Percentiles rank a stretch among this genome's conserved stretches.
phyloP scores from a whole-genome alignment of 1,284 basidiomycete species.

The Rhodotorula glutinis region DNA sequence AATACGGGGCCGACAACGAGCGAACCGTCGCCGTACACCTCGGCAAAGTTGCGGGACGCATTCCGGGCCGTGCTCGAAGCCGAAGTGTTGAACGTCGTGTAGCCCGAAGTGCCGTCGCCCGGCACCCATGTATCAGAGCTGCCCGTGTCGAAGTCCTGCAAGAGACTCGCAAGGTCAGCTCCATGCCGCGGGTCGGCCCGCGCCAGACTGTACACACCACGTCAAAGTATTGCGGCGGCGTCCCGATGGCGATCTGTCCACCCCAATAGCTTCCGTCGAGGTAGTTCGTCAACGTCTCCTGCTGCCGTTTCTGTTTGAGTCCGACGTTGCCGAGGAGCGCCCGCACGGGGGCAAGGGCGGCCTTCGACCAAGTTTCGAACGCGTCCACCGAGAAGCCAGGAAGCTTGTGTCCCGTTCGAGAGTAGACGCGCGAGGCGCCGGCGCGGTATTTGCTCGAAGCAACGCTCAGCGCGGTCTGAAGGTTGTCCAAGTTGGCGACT shows the following conservation, averaged over 20 bases:
- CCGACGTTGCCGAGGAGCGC: not conserved
- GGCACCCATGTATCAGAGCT: slow-evolving; percentile 47
- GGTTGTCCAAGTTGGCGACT: slow-evolving; percentile 5
- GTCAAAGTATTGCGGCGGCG: slow-evolving; percentile 35
- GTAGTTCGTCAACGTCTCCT: slow-evolving; percentile 6
- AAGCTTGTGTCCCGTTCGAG: not conserved
- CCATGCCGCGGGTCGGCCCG: too few relatives aligned
- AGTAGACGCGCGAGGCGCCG: slow-evolving; percentile 1
- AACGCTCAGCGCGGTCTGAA: not conserved
- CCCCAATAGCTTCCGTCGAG: slow-evolving; percentile 38
- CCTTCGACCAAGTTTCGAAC: slow-evolving; percentile 6
- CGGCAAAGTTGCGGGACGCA: slow-evolving; percentile 50
- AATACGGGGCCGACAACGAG: slow-evolving; percentile 56
- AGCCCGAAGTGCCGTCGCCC: slow-evolving; percentile 28
- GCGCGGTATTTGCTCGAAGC: not conserved
- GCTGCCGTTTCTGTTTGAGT: not conserved
- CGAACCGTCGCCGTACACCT: slow-evolving; percentile 59
- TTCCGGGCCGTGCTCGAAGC: slow-evolving; percentile 39
- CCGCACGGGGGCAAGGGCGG: not conserved
- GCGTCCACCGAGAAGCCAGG: slow-evolving; percentile 4
- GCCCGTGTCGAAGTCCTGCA: slow-evolving; percentile 23
- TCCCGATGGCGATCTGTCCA: slow-evolving; percentile 41
- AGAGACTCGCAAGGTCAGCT: too few relatives aligned
- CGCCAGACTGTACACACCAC: too few relatives aligned
- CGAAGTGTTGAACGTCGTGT: slow-evolving; percentile 42